Base-by-base conservation (phyloP, 768 basidiomycete genomes). In the Nevesoporus exiguus region DNA sequence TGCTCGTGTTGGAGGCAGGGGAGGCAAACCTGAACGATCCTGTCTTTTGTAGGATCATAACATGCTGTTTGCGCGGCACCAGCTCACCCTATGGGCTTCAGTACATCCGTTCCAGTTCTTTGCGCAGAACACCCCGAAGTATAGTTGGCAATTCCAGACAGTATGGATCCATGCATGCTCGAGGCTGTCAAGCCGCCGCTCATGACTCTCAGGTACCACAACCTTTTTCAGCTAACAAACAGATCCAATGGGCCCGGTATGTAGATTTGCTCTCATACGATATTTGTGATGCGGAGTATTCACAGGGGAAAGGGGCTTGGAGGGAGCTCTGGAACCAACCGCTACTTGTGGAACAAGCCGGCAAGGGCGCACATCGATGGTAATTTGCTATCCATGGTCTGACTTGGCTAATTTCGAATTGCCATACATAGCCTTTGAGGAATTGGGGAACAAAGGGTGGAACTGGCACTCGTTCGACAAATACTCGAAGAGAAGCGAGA, bases 381-480 rank as follows among this genome's bases (percentile, higher is more conserved):
- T 51, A 34, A 51, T 19, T 41, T 14, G 11, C 14, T 15, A 15
- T 29, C 10, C 5, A 22, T 34, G 15, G 5, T 15, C 14, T 10
- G 24, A 44, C 15, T 6, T 19, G 1, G 25, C 19, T 17, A 22
- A 36, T 51, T 21, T 44, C 42, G 13, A 24, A 51, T 42, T 19
- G 5, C 5, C 10, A 27, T 10, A 29, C 24, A 21, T 21, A 51
- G 50, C 42, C 7, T 51, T 51, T 15, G 50, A 51, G 33, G n/a
- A 51, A n/a, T 15, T 44, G 24, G 42, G 50, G 29, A 51, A 51
- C 24, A 22, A 27, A n/a, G 33, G 42, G 5, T 51, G 50, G 50
- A 51, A 51, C 33, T 51, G 50, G 50, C 25, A 36, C n/a, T 51
- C 50, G 42, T 44, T 51, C 25, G 24, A 14, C 50, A 51, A 51